Evolutionary conservation across 2,329 filamentous ascomycete species (phyloP), one percentile per base, ranked within the genome.

Genomic region (Monilinia polystroma): DNA sequence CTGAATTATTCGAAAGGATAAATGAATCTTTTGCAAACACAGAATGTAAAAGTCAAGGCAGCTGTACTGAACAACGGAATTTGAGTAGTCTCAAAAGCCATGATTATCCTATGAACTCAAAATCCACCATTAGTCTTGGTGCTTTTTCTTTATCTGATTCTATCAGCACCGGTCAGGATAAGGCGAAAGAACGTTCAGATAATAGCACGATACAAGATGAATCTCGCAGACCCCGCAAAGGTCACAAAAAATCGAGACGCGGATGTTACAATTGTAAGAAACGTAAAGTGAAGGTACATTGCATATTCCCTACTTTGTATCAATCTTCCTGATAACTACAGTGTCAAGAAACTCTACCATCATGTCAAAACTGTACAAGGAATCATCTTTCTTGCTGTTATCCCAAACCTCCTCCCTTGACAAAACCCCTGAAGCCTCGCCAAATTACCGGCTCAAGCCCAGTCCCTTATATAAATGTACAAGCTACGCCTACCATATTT

Each of bases 201-300:
- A 47, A n/a, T n/a, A 12, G 7, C 20, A 35, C 23, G 20, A 60
- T n/a, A 32, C 43, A 26, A 26, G 18, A 23, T 38, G 45, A 26
- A n/a, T 8, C 58, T 14, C 7, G 45, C 29, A 38, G 45, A 38
- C 45, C 43, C 32, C 53, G 52, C 18, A 52, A 38, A 47, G 53
- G 53, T 10, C 43, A 57, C 53, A 64, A 26, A 49, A 64, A 64
- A 41, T 64, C 53, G 12, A 58, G 43, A 52, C 20, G 63, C 5
- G 63, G 52, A n/a, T 57, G 41, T 49, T 56, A 49, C 14, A 56
- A 51, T 45, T 64, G 63, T 32, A 64, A 64, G 41, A 47, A 11
- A 47, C 18, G 63, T n/a, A 64, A 41, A 23, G 26, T 57, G 2
- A 56, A 56, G n/a, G 63, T 64, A 41, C 3, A 4, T 12, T n/a